Evolutionary conservation across 2,329 filamentous ascomycete genomes (phyloP), one percentile per base, ranked within the genome.

Genomic region (Dothiorella sarmentorum): DNA sequence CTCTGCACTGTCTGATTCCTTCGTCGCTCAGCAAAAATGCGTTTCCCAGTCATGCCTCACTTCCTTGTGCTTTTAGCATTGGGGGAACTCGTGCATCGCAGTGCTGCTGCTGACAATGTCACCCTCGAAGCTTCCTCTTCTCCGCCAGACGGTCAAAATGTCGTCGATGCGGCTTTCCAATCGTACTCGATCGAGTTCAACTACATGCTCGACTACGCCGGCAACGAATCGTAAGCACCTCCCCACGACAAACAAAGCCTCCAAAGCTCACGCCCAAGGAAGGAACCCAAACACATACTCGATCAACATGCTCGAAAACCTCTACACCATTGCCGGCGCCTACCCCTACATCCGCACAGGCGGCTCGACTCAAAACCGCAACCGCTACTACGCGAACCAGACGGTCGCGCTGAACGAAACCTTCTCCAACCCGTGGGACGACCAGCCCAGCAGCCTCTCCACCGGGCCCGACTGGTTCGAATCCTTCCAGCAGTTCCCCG

Each of bases 401-500:
- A 29, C 24, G 2, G 43, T 31, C 13, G 63, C 63, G 4, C 61
- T 67, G 17, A 62, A 63, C 7, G 51, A 64, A 35, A 64, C 64
- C 13, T 65, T 65, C 18, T 51, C 63, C 9, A 58, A 43, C 1
- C 59, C 65, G 13, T 61, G 62, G 7, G 64, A 60, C 17, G 65
- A 66, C 27, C 64, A 67, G 49, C 65, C 65, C 11, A 58, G 55
- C 15, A 63, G 61, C 13, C 44, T 65, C 17, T 64, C 60, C 0
- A 61, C 59, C 49, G 64, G 64, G 6, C 63, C 64, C 3, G 53
- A 31, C 13, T 67, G 60, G 29, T 47, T 67, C 3, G 60, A 67
- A 22, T 63, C 63, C 1, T 67, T 66, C 60, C 61, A 63, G 29
- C 58, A 60, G 11, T 65, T 66, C n/a, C 64, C 65, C 9, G 61